Conservation (phyloP, 1,139 yeast species). For the Kazachstania sp. region DNA sequence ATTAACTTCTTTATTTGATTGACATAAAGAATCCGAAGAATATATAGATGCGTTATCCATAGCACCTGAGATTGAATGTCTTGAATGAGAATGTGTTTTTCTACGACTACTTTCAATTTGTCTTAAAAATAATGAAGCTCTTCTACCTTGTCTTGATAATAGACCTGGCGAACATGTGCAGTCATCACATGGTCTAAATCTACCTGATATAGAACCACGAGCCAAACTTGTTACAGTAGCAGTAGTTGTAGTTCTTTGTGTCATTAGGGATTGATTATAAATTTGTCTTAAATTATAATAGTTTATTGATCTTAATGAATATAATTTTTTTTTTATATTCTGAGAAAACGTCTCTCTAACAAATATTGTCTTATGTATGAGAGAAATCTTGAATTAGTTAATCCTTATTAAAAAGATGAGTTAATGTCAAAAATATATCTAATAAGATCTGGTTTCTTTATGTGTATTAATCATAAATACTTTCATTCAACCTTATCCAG, state of each 20-base stretch:
- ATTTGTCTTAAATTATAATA: no score
- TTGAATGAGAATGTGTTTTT: conserved; percentile 7
- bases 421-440: no score
- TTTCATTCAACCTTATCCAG: no score
- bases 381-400: no score
- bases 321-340: no score
- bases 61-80: background rate
- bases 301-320: no score
- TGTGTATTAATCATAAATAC: no score
- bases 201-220: conserved; percentile 3
- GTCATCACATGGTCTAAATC: conserved; percentile 48
- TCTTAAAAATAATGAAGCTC: conserved; percentile 39
- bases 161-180: conserved; percentile 81
- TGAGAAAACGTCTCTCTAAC: no score
- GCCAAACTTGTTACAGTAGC: conserved; percentile 1
- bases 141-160: conserved; percentile 53
- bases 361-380: no score
- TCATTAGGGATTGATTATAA: background rate
- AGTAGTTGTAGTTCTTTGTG: conserved; percentile 4
- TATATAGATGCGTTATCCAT: conserved; percentile 30
- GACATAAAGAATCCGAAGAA: conserved; percentile 34
- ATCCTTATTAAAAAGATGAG: no score
- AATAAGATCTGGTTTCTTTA: no score
- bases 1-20: conserved; percentile 38
- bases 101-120: conserved; percentile 22